phyloP scores from a whole-genome alignment of 192 early-diverging fungal species.

The Coemansia sp. region DNA sequence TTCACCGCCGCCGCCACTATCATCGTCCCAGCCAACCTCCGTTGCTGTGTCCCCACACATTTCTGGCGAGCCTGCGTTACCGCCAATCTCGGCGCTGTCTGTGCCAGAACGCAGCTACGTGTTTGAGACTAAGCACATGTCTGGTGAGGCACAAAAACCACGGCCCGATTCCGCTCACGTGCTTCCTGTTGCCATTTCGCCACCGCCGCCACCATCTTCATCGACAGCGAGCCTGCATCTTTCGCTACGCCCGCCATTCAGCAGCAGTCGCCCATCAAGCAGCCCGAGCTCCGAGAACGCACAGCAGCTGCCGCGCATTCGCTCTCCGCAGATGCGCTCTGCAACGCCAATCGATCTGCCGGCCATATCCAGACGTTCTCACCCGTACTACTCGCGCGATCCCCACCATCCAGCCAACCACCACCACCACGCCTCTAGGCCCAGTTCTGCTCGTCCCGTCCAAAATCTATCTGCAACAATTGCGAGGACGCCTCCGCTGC shows the following conservation, averaged over 20 bases:
- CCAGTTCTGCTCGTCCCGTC: neutral
- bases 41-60: neutral
- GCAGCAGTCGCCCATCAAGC: constrained; percentile 24
- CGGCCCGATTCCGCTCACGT: neutral
- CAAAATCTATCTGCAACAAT: neutral
- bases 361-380: constrained; percentile 37
- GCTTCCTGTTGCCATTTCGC: constrained; percentile 3
- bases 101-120: neutral
- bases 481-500: constrained; percentile 4
- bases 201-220: constrained; percentile 14
- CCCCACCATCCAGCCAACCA: constrained; percentile 3
- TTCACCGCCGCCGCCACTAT: neutral
- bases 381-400: constrained; percentile 31
- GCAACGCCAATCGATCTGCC: constrained; percentile 31
- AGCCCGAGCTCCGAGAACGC: constrained; percentile 4
- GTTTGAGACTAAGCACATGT: neutral
- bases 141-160: neutral
- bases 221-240: neutral
- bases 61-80: constrained; percentile 13
- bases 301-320: constrained; percentile 41
- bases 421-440: constrained; percentile 11
- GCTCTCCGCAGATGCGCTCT: constrained; percentile 30
- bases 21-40: neutral
- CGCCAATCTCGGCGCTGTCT: constrained; percentile 32
- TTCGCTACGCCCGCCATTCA: constrained; percentile 32